Evolutionary conservation across 176 grass and related monocot genomes (phyloP).

Genomic region (Urochloa ruziziensis): DNA sequence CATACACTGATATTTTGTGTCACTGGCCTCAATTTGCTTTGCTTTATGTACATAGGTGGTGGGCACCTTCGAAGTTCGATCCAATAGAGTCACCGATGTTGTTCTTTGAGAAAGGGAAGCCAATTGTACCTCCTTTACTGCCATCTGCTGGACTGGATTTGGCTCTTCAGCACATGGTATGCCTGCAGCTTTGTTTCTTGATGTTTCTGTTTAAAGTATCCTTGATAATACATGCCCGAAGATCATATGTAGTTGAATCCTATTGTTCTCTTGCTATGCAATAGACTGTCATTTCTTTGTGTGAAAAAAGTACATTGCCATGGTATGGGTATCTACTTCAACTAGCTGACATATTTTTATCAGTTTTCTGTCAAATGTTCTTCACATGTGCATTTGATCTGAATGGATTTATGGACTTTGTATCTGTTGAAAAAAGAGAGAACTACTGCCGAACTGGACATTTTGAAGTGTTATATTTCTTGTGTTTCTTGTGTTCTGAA

Average conservation of each 20-base stretch:
- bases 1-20: background rate
- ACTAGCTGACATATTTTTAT: background rate
- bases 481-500: background rate
- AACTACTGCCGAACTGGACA: background rate
- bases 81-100: slow-evolving; percentile 74
- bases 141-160: slow-evolving; percentile 74
- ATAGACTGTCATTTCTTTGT: background rate
- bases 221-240: background rate
- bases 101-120: slow-evolving; percentile 78
- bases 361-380: background rate
- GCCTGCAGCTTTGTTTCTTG: background rate
- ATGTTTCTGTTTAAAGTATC: background rate
- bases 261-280: background rate
- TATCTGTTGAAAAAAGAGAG: slow-evolving; percentile 14
- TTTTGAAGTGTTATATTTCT: background rate
- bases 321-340: no score
- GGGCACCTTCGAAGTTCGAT: slow-evolving; percentile 87
- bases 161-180: slow-evolving; percentile 82
- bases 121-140: slow-evolving; percentile 63
- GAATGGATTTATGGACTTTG: background rate
- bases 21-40: background rate
- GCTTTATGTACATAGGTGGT: slow-evolving; percentile 64
- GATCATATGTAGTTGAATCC: background rate
- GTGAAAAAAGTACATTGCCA: no score
- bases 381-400: slow-evolving; percentile 3